Percentiles rank a stretch among this genome's conserved stretches.
phyloP scores from a whole-genome alignment of 2,329 filamentous ascomycete species.

The Trichophyton equinum region DNA sequence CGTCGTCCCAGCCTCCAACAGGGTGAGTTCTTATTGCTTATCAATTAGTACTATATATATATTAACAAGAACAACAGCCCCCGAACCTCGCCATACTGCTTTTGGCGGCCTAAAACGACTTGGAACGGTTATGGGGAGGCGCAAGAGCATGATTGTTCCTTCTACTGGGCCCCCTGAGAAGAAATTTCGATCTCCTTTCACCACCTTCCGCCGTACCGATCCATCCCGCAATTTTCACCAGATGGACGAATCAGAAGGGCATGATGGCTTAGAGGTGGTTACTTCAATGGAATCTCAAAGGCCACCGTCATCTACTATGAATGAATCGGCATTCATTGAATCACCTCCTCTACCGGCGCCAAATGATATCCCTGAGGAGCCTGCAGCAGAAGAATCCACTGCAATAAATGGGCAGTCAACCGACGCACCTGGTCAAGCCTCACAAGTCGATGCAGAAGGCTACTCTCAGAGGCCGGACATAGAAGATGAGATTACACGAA shows the following conservation, averaged over 20 bases:
- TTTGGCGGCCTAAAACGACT: constrained; percentile 35
- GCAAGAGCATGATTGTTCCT: constrained; percentile 29
- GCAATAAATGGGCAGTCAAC: neutral
- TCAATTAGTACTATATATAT: neutral
- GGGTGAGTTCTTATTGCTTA: constrained; percentile 14
- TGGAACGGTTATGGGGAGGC: constrained; percentile 37
- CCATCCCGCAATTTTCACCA: constrained; percentile 19
- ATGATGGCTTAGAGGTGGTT: constrained; percentile 16
- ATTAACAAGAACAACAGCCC: constrained; percentile 17
- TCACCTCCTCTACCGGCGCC: neutral
- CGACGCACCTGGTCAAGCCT: constrained; percentile 11
- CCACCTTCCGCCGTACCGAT: constrained; percentile 12
- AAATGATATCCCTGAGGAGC: constrained; percentile 4
- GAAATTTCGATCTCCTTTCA: constrained; percentile 33
- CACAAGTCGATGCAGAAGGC: constrained; percentile 29
- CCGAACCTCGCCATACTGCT: constrained; percentile 29
- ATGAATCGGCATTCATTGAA: neutral
- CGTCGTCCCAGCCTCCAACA: constrained; percentile 25
- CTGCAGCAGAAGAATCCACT: neutral
- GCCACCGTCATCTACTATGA: constrained; percentile 7
- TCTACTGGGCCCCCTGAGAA: constrained; percentile 26
- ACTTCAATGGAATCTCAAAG: constrained; percentile 15
- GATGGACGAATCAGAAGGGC: constrained; percentile 17
- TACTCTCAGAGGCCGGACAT: constrained; percentile 30
- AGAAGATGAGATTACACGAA: constrained; percentile 33